Conservation (phyloP, 2,329 filamentous ascomycete species). For the Didymella lethalis region DNA sequence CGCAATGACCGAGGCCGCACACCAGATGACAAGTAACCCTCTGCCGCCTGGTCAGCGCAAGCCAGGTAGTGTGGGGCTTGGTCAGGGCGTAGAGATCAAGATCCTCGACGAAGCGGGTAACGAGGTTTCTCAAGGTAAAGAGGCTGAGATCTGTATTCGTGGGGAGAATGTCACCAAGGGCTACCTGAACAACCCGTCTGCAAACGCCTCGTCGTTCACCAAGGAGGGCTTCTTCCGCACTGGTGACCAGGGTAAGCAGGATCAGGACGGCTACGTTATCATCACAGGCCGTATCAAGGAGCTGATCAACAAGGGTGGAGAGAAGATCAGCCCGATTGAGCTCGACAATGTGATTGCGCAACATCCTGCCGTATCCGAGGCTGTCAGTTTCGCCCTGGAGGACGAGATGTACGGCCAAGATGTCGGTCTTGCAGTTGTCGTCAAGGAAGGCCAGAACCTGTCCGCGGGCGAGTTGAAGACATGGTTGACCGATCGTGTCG, state of each 20-base stretch:
- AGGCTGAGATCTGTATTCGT: slow-evolving; percentile 83
- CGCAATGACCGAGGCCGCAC: slow-evolving; percentile 89
- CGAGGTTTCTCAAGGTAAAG: slow-evolving; percentile 71
- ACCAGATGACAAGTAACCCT: slow-evolving; percentile 79
- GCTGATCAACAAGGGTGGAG: slow-evolving; percentile 87
- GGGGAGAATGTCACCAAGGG: slow-evolving; percentile 86
- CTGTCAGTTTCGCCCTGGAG: slow-evolving; percentile 82
- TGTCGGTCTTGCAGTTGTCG: slow-evolving; percentile 76
- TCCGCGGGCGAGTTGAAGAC: slow-evolving; percentile 68
- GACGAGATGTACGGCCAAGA: slow-evolving; percentile 87
- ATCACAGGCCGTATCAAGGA: slow-evolving; percentile 95
- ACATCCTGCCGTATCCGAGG: slow-evolving; percentile 76
- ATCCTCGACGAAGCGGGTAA: slow-evolving; percentile 76
- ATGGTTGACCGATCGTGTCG: slow-evolving; percentile 74
- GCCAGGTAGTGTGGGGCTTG: slow-evolving; percentile 82
- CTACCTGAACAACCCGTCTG: slow-evolving; percentile 82
- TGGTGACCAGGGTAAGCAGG: slow-evolving; percentile 83
- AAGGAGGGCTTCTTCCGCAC: slow-evolving; percentile 84
- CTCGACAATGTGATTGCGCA: slow-evolving; percentile 82
- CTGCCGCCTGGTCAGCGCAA: slow-evolving; percentile 73
- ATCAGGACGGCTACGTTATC: slow-evolving; percentile 80
- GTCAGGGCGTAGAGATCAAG: slow-evolving; percentile 81
- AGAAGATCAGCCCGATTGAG: slow-evolving; percentile 90
- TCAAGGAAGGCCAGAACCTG: slow-evolving; percentile 67
- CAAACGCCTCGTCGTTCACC: slow-evolving; percentile 78